These are phyloP conservation scores for Agrocybe pediades DNA, from an alignment of 768 basidiomycete genomes.

Conservation along the genomic window DNA sequence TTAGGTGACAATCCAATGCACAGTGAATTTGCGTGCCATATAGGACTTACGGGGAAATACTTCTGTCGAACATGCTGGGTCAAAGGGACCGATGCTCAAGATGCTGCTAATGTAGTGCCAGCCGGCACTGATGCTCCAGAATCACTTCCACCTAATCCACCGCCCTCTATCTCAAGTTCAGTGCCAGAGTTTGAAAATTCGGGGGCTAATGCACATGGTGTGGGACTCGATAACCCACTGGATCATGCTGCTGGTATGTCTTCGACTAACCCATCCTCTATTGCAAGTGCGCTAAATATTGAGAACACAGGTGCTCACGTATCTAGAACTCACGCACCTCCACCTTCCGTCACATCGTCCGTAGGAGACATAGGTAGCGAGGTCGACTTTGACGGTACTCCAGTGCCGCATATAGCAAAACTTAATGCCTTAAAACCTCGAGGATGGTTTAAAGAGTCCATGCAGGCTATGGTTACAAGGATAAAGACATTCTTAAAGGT, in stretches of 20 bases:
- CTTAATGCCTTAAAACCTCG: background rate
- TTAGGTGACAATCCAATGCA: constrained; percentile 51
- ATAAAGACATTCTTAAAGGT: constrained; percentile 26
- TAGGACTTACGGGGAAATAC: constrained; percentile 35
- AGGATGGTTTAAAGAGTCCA: background rate
- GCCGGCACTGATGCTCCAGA: background rate
- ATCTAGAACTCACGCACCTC: too few relatives aligned
- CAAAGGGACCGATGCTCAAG: constrained; percentile 19
- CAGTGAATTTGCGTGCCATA: constrained; percentile 45
- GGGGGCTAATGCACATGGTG: too few relatives aligned
- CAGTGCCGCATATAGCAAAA: background rate
- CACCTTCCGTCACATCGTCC: too few relatives aligned
- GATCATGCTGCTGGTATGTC: too few relatives aligned
- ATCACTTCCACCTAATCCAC: background rate
- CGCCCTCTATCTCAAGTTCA: background rate
- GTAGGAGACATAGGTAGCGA: too few relatives aligned
- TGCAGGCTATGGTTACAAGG: constrained; percentile 18
- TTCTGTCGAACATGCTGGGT: constrained; percentile 45
- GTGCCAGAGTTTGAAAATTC: too few relatives aligned
- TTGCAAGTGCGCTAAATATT: too few relatives aligned
- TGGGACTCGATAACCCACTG: too few relatives aligned
- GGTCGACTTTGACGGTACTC: background rate
- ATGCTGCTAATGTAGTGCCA: background rate
- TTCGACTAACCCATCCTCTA: too few relatives aligned
- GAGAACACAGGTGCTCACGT: too few relatives aligned